phyloP scores from a whole-genome alignment of 78 protist species.

The Monocercomonoides exilis region DNA sequence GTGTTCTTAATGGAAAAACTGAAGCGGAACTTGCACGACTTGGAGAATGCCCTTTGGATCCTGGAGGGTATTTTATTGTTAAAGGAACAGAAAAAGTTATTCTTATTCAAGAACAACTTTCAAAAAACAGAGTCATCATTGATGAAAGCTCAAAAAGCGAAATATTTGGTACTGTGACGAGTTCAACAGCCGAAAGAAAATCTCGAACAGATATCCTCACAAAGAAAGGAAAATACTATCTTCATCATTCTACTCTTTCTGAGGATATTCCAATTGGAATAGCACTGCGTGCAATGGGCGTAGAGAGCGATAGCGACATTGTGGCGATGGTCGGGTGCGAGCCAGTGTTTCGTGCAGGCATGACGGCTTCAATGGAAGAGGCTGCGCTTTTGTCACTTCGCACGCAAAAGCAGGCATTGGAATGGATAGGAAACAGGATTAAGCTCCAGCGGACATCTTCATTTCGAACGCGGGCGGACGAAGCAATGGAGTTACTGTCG shows the following conservation, averaged over 20 bases:
- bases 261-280: slow-evolving; percentile 81
- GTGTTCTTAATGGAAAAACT: slow-evolving; percentile 57
- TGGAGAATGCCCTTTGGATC: slow-evolving; percentile 93
- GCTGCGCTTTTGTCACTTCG: slow-evolving; percentile 26
- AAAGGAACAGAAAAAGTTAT: slow-evolving; percentile 85
- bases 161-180: slow-evolving; percentile 38
- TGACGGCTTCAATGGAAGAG: slow-evolving; percentile 72
- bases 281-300: slow-evolving; percentile 86
- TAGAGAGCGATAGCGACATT: slow-evolving; percentile 77
- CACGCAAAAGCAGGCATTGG: slow-evolving; percentile 68
- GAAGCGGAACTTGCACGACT: slow-evolving; percentile 63
- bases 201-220: slow-evolving; percentile 55
- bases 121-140: slow-evolving; percentile 87
- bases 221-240: slow-evolving; percentile 54
- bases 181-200: slow-evolving; percentile 82
- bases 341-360: slow-evolving; percentile 20
- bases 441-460: background rate
- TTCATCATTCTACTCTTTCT: slow-evolving; percentile 74
- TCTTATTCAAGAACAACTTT: slow-evolving; percentile 93
- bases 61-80: slow-evolving; percentile 82
- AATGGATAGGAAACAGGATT: slow-evolving; percentile 50
- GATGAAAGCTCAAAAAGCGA: slow-evolving; percentile 68
- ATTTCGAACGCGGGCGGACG: slow-evolving; percentile 37
- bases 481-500: slow-evolving; percentile 76
- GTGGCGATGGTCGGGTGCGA: slow-evolving; percentile 80